These are phyloP conservation scores for Candida boidinii DNA, from an alignment of 805 yeast species.

Conservation along the genomic window DNA sequence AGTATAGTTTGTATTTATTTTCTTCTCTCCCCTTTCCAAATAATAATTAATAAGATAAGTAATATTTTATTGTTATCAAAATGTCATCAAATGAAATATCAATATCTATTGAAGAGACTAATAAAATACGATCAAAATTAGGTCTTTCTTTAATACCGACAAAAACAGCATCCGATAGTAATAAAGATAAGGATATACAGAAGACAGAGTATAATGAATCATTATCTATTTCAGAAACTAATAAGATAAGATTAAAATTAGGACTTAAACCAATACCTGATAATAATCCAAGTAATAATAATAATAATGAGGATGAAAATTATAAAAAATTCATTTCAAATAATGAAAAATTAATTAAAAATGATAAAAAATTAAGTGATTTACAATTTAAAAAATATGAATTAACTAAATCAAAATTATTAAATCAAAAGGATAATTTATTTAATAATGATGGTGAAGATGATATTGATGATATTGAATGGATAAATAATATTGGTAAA, in stretches of 20 bases:
- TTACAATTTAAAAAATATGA: slow-evolving; percentile 10
- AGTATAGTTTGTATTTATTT: too few species aligned
- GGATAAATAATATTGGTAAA: slow-evolving; percentile 22
- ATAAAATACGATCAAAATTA: slow-evolving; percentile 31
- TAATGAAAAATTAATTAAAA: slow-evolving; percentile 23
- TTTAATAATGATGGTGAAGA: slow-evolving; percentile 20
- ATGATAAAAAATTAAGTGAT: slow-evolving; percentile 12
- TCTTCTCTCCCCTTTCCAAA: too few species aligned
- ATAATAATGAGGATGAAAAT: slow-evolving; percentile 28
- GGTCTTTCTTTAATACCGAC: slow-evolving; percentile 34
- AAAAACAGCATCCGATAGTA: neutral
- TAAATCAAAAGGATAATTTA: slow-evolving; percentile 16
- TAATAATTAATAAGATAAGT: too few species aligned
- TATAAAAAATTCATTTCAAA: slow-evolving; percentile 23
- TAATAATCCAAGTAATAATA: slow-evolving; percentile 3
- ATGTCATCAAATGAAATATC: slow-evolving; percentile 2
- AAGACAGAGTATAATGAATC: too few species aligned
- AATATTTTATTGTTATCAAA: too few species aligned
- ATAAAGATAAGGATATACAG: neutral
- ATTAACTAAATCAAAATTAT: slow-evolving; percentile 13
- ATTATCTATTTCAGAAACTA: slow-evolving; percentile 46
- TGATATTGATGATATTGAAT: slow-evolving; percentile 35
- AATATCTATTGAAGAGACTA: slow-evolving; percentile 38
- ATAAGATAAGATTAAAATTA: slow-evolving; percentile 37
- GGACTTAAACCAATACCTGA: slow-evolving; percentile 46